phyloP scores from a whole-genome alignment of 495 filamentous ascomycete genomes.

The Tuber umbilicatum region DNA sequence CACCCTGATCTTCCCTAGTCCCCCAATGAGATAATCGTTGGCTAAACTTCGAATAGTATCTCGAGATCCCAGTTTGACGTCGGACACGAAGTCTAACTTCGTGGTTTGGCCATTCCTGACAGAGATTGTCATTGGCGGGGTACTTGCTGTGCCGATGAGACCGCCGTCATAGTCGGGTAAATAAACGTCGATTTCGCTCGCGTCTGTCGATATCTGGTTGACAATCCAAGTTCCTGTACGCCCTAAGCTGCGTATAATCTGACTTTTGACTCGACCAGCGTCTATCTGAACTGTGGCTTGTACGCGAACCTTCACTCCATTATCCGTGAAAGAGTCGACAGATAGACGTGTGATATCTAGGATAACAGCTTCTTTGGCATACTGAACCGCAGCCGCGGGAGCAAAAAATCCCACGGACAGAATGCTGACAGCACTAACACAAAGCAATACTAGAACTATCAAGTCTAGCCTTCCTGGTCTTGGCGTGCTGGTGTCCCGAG shows the following conservation, averaged over 20 bases:
- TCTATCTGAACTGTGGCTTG: constrained; percentile 75
- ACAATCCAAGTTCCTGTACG: constrained; percentile 76
- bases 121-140: constrained; percentile 66
- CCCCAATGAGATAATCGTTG: constrained; percentile 79
- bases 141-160: constrained; percentile 64
- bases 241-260: constrained; percentile 65
- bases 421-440: constrained; percentile 47
- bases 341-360: constrained; percentile 75
- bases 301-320: constrained; percentile 69
- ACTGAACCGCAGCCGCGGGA: constrained; percentile 72
- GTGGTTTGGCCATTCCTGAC: constrained; percentile 72
- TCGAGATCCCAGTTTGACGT: constrained; percentile 68
- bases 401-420: constrained; percentile 63
- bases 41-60: constrained; percentile 72
- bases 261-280: constrained; percentile 61
- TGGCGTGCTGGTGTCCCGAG: neutral
- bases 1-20: constrained; percentile 59
- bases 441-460: constrained; percentile 51
- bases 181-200: constrained; percentile 66
- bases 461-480: constrained; percentile 53
- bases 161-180: constrained; percentile 76
- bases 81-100: constrained; percentile 66
- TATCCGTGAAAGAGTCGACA: constrained; percentile 69
- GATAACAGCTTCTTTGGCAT: constrained; percentile 72
- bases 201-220: constrained; percentile 59